Conservation (phyloP, 257 asterid genomes). For the Leonotis leonurus region DNA sequence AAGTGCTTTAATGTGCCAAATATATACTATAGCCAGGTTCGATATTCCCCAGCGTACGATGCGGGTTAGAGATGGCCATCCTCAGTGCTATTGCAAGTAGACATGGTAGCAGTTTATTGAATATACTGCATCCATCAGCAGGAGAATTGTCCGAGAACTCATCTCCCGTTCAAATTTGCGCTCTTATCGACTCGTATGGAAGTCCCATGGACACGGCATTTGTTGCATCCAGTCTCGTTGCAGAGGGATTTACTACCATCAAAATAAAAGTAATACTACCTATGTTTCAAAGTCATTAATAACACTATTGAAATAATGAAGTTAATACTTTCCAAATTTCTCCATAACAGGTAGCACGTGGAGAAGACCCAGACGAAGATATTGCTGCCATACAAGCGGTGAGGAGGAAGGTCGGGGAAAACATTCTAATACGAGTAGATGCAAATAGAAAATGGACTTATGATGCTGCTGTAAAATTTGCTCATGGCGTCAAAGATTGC, state of each 20-base stretch:
- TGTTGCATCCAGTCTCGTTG: slow-evolving; percentile 55
- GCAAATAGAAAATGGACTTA: slow-evolving; percentile 83
- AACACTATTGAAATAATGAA: neutral
- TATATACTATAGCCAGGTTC: slow-evolving; percentile 60
- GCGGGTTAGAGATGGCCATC: slow-evolving; percentile 94
- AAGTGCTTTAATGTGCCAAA: slow-evolving; percentile 12
- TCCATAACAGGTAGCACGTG: slow-evolving; percentile 65
- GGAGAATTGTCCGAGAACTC: slow-evolving; percentile 32
- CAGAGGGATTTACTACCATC: slow-evolving; percentile 77
- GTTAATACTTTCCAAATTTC: slow-evolving; percentile 1
- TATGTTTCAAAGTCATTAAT: neutral
- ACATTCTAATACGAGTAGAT: slow-evolving; percentile 75
- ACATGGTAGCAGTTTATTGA: slow-evolving; percentile 50
- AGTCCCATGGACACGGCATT: slow-evolving; percentile 66
- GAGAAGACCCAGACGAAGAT: slow-evolving; percentile 66
- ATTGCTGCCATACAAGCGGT: slow-evolving; percentile 71
- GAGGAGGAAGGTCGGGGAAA: slow-evolving; percentile 63
- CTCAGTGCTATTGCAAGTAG: slow-evolving; percentile 73
- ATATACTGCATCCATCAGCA: slow-evolving; percentile 45
- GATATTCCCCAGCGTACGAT: slow-evolving; percentile 84
- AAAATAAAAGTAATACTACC: slow-evolving; percentile 58
- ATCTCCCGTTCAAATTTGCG: slow-evolving; percentile 59
- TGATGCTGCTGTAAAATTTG: slow-evolving; percentile 70
- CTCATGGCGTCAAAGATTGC: slow-evolving; percentile 54
- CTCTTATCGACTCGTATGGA: slow-evolving; percentile 73